Percentiles rank a stretch among this genome's conserved stretches.
These are phyloP conservation scores for Penicillium vulpinum DNA, from an alignment of 2,329 filamentous ascomycete genomes.

Conservation along the genomic window DNA sequence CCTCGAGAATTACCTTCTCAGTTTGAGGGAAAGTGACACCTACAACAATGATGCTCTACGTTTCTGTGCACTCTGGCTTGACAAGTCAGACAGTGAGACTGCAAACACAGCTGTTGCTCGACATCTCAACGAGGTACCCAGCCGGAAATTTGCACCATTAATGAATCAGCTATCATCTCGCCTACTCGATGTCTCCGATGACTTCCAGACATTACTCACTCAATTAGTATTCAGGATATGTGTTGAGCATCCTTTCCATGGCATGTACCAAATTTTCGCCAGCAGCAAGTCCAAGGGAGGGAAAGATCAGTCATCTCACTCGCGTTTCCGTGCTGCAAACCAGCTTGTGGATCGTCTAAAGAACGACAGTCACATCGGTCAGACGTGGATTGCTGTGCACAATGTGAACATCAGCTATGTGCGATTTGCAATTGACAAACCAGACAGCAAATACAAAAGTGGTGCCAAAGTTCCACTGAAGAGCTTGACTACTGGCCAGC, in stretches of 20 bases:
- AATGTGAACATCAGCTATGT: constrained; percentile 69
- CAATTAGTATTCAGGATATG: constrained; percentile 80
- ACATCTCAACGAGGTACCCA: constrained; percentile 73
- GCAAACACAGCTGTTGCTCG: constrained; percentile 76
- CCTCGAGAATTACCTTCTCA: constrained; percentile 88
- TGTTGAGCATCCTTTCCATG: constrained; percentile 89
- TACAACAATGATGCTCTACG: constrained; percentile 87
- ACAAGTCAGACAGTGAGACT: constrained; percentile 71
- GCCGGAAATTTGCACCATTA: constrained; percentile 84
- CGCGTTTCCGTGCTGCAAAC: constrained; percentile 71
- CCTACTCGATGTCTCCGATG: constrained; percentile 66
- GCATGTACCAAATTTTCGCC: constrained; percentile 95
- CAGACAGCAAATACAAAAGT: constrained; percentile 65
- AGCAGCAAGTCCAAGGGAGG: constrained; percentile 66
- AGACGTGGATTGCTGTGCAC: constrained; percentile 71
- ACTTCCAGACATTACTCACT: constrained; percentile 76
- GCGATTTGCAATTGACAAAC: constrained; percentile 46
- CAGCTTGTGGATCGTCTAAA: constrained; percentile 64
- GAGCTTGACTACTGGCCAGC: constrained; percentile 62
- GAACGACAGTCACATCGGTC: constrained; percentile 51
- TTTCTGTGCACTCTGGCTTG: constrained; percentile 92
- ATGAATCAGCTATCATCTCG: constrained; percentile 98
- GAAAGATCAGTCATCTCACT: constrained; percentile 72
- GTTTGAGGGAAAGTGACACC: constrained; percentile 79
- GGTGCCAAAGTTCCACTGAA: constrained; percentile 64